Evolutionary conservation across 164 flowering plant genomes (phyloP), one percentile per base, ranked within the genome.

Genomic region (Sextonia rubra): DNA sequence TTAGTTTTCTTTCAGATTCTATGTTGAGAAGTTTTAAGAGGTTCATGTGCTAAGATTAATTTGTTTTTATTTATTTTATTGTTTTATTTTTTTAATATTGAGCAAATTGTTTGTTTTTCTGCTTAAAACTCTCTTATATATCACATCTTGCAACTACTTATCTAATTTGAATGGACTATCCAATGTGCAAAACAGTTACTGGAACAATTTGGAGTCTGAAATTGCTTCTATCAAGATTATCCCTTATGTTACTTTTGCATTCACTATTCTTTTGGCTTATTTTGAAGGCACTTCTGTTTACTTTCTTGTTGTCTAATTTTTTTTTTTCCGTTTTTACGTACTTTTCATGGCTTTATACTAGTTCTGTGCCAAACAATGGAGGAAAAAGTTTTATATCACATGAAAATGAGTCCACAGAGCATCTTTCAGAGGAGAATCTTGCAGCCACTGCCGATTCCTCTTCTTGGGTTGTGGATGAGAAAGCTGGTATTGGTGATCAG

Each of bases 401-500:
- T 69, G 77, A 60, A 58, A 71, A 79, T 75, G 88, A 80, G 61
- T 74, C 76, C 75, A 69, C 74, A 77, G 69, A 56, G 67, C 70
- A 23, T 48, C 69, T 76, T 49, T 62, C 60, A 24, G 87, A 84
- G 69, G 90, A 83, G 66, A 79, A 80, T 78, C 75, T 70, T 62
- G 72, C 74, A 22, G 84, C 79, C 25, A 83, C 89, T 65, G 83
- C 90, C 72, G 91, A 88, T 48, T 88, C 91, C 69, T 78, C 70
- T 68, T 86, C 91, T n/a, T 77, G 76, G 84, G 79, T 60, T 78
- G 85, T 80, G 27, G 88, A 83, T 68, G 91, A 89, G 74, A 84
- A 74, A 73, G 81, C 83, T 56, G 83, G 79, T 60, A 82, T 82
- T 65, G 82, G 86, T 73, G 88, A 90, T 69, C 82, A 84, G 69